Conservation (phyloP, 306 rosid species). For the Prunus mume region DNA sequence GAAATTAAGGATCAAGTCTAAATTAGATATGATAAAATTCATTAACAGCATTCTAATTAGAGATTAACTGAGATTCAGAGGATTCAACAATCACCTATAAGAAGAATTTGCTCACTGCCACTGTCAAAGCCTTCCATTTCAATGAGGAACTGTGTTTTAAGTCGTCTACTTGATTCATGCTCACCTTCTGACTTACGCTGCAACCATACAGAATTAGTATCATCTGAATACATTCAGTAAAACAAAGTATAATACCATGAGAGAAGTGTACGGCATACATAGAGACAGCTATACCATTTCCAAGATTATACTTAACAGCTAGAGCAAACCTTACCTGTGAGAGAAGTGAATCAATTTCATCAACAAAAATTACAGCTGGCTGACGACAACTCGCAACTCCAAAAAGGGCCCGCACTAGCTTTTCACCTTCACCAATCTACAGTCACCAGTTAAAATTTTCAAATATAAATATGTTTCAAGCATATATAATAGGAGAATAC, state of each 20-base stretch:
- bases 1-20: background rate
- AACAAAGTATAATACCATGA: slow-evolving; percentile 14
- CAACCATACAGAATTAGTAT: slow-evolving; percentile 22
- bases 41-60: background rate
- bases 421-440: slow-evolving; percentile 99
- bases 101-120: slow-evolving; percentile 82
- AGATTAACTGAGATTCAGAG: slow-evolving; percentile 3
- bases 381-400: slow-evolving; percentile 98
- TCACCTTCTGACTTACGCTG: slow-evolving; percentile 98
- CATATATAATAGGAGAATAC: slow-evolving; percentile 9
- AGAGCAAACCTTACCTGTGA: slow-evolving; percentile 72
- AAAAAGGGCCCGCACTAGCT: slow-evolving; percentile 88
- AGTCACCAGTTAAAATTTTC: slow-evolving; percentile 21
- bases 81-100: slow-evolving; percentile 61
- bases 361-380: slow-evolving; percentile 97
- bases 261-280: background rate
- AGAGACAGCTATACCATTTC: background rate
- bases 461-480: slow-evolving; percentile 10
- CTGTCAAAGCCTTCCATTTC: slow-evolving; percentile 98
- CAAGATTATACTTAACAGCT: slow-evolving; percentile 8
- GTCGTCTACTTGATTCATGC: slow-evolving; percentile 96
- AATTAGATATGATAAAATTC: background rate
- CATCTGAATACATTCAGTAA: slow-evolving; percentile 7
- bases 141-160: slow-evolving; percentile 93
- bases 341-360: slow-evolving; percentile 97